These are phyloP conservation scores for Thalassia testudinum DNA, from an alignment of 116 monocot species.

Conservation along the genomic window DNA sequence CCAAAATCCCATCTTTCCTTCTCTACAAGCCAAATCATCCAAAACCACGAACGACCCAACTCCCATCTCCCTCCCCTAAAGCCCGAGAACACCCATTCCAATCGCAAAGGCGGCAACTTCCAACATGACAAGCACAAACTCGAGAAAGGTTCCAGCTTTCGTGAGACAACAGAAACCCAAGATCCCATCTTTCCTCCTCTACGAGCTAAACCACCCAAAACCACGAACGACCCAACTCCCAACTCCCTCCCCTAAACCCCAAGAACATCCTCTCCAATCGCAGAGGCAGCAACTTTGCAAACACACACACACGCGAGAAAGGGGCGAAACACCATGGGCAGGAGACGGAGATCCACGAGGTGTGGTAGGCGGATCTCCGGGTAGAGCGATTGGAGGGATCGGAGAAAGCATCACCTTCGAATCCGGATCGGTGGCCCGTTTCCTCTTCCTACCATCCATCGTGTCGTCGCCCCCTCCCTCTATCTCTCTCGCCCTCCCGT, in stretches of 20 bases:
- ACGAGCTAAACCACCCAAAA: no score
- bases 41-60: no score
- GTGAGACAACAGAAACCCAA: not conserved
- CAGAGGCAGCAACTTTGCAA: not conserved
- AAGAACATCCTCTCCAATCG: not conserved
- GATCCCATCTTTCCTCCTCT: no score
- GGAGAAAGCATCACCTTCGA: constrained; percentile 6
- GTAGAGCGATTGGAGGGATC: not conserved
- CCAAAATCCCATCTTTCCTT: no score
- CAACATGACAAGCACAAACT: not conserved
- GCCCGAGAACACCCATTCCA: not conserved
- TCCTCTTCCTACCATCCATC: constrained; percentile 12
- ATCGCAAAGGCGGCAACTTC: not conserved
- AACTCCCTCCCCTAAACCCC: not conserved
- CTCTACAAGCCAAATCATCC: no score
- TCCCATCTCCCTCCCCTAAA: not conserved
- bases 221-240: no score
- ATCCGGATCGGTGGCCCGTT: constrained; percentile 19
- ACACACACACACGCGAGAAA: no score
- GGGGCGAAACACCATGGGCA: not conserved
- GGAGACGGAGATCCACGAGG: not conserved
- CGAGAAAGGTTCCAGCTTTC: no score
- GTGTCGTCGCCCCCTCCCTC: not conserved
- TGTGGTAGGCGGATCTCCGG: not conserved
- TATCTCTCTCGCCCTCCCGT: no score